Evolutionary conservation across 441 rosid species (phyloP).

Genomic region (Populus hybrid): DNA sequence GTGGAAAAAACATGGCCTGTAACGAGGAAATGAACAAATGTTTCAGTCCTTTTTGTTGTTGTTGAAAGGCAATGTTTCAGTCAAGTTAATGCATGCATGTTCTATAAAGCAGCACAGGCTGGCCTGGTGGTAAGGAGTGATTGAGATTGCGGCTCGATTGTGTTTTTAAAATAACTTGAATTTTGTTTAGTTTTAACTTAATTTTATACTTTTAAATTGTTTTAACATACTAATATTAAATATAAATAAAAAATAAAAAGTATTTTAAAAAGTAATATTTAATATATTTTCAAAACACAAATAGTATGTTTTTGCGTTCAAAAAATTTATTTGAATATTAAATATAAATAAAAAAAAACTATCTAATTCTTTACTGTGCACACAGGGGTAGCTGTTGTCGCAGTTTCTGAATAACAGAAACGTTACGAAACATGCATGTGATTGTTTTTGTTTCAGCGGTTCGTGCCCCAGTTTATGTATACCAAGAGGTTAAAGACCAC

Average conservation of each 20-base stretch:
- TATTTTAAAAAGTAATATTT: too few species aligned
- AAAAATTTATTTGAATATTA: too few species aligned
- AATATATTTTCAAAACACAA: too few species aligned
- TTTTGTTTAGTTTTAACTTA: too few species aligned
- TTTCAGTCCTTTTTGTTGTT: neutral
- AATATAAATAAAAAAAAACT: too few species aligned
- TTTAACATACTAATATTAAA: too few species aligned
- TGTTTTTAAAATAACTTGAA: too few species aligned
- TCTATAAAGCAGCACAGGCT: neutral
- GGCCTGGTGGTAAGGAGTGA: neutral
- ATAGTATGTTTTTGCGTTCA: too few species aligned
- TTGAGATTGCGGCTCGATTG: too few species aligned
- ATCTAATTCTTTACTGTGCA: too few species aligned
- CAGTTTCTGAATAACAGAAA: constrained; percentile 39
- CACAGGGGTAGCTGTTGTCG: constrained; percentile 18
- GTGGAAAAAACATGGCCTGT: neutral
- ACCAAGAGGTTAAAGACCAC: neutral
- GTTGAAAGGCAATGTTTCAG: neutral
- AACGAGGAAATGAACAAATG: neutral
- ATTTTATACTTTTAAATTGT: too few species aligned
- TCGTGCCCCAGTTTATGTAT: neutral
- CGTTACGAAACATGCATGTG: constrained; percentile 22
- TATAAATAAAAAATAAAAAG: too few species aligned
- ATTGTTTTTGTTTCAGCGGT: neutral
- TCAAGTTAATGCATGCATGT: neutral